Evolutionary conservation across 306 rosid genomes (phyloP).

Genomic region (Mimosa pudica): DNA sequence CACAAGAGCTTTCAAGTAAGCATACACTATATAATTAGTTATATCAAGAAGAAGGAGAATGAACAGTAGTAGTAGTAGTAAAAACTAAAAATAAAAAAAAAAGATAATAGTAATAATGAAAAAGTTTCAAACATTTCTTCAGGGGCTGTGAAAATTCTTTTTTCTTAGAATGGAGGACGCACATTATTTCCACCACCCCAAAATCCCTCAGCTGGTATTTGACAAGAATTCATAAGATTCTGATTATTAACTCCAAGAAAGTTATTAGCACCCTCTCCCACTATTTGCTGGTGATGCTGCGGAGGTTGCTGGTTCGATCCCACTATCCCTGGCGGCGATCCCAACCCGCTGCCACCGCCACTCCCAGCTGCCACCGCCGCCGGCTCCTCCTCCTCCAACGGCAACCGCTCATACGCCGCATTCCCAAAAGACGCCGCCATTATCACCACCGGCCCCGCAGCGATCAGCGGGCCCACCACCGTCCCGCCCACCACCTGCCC

Average conservation of each 20-base stretch:
- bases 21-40: constrained; percentile 42
- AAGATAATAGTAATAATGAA: constrained; percentile 28
- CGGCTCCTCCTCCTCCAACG: constrained; percentile 74
- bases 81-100: background rate
- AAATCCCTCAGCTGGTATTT: constrained; percentile 77
- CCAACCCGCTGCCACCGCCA: constrained; percentile 52
- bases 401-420: constrained; percentile 94
- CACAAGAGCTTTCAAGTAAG: constrained; percentile 48
- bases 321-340: constrained; percentile 55
- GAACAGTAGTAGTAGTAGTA: constrained; percentile 40
- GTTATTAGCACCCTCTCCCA: constrained; percentile 59
- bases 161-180: constrained; percentile 66
- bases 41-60: constrained; percentile 56
- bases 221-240: constrained; percentile 81
- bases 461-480: constrained; percentile 78
- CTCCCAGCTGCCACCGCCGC: constrained; percentile 37
- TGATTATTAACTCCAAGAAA: constrained; percentile 84
- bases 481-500: constrained; percentile 93
- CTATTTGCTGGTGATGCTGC: constrained; percentile 39
- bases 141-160: background rate
- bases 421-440: constrained; percentile 93
- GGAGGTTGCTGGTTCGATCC: constrained; percentile 57
- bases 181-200: constrained; percentile 61
- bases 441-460: constrained; percentile 83
- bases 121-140: constrained; percentile 23